phyloP scores from a whole-genome alignment of 83 land plant genomes.

The Larix sibirica region DNA sequence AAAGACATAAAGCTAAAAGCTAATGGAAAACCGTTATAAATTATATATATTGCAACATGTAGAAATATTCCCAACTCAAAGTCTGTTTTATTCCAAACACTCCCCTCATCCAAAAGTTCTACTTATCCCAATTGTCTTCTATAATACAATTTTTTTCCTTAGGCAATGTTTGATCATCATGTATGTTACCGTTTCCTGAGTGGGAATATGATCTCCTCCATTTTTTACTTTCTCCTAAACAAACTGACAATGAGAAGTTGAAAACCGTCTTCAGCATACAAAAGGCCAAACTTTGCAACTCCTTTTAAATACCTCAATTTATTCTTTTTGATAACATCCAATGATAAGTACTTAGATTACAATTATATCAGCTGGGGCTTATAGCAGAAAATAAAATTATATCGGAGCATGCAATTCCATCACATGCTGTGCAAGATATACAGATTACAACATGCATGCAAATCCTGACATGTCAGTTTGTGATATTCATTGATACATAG shows the following conservation, averaged over 20 bases:
- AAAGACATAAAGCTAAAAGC: too few species aligned
- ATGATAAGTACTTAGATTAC: background rate
- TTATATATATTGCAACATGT: too few species aligned
- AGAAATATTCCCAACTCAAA: too few species aligned
- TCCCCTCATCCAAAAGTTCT: background rate
- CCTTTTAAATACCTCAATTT: background rate
- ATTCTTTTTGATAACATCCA: background rate
- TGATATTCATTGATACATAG: too few species aligned
- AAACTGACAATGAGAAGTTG: background rate
- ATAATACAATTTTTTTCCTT: background rate
- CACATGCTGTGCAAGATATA: background rate
- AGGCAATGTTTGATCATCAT: background rate
- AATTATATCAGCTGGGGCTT: too few species aligned
- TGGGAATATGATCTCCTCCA: background rate
- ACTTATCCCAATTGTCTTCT: background rate
- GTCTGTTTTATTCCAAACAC: background rate
- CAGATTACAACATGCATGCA: background rate
- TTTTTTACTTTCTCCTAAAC: background rate
- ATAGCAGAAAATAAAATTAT: background rate
- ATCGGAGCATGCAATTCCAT: background rate
- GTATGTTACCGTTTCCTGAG: background rate
- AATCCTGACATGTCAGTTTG: too few species aligned
- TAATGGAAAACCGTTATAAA: too few species aligned
- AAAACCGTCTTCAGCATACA: background rate
- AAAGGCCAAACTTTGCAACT: background rate